Evolutionary conservation across 306 rosid genomes (phyloP), one percentile per base, ranked within the genome.

Genomic region (Carpinus viminea): DNA sequence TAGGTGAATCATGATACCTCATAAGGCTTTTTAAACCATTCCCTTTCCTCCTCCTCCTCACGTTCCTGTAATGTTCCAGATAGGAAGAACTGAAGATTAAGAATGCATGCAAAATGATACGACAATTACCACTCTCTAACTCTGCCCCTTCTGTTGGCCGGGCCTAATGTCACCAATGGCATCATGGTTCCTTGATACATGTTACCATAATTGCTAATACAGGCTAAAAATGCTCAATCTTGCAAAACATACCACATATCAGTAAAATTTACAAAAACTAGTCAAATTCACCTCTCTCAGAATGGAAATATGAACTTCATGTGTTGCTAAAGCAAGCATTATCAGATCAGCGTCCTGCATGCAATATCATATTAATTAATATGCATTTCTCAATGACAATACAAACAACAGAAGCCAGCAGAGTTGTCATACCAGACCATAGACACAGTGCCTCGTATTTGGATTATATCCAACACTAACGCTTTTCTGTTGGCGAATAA

Each of bases 341-440:
- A 91, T 83, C 0, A 89, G 83, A 78, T 88, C 93, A 1, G 90
- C 91, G 70, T 91, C 93, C 96, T 91, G 87, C 80, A 81, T 17
- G n/a, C 45, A 68, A 20, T n/a, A 20, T 8, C 66, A 76, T 45
- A 26, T 31, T 31, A n/a, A n/a, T n/a, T n/a, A 31, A 31, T 31
- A 31, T 31, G 34, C 34, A 2, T 31, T 31, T 31, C 34, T 31
- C 34, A 31, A 31, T 31, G 17, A 28, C 13, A 52, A 65, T 8
- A n/a, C 47, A 36, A 26, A 65, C 4, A 3, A 52, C 38, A 76
- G 17, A 2, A 28, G n/a, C 2, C 12, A 72, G 5, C 34, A 13
- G 17, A 31, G 46, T 48, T 38, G 47, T 12, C 15, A 24, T 87
- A 31, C 34, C 34, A 31, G 2, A 31, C 34, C 34, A 31, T 31